Percentiles rank a stretch among this genome's conserved stretches.
Evolutionary conservation across 352 stramenopile species (phyloP).

Genomic region (Globisporangium nodosum): DNA sequence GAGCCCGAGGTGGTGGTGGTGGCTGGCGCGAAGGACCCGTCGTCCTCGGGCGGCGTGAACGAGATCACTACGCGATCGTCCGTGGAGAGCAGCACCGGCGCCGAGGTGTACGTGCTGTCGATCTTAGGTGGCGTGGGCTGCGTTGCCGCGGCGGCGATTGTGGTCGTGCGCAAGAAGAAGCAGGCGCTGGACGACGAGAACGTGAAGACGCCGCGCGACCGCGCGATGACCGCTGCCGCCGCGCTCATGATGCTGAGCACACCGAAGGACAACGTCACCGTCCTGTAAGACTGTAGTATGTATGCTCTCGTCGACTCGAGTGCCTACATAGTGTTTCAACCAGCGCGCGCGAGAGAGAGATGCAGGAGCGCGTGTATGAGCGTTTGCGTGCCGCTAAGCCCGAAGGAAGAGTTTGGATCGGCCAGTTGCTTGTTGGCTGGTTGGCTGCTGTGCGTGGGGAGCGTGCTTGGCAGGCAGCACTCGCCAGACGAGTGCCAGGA

Average conservation of each 20-base stretch:
- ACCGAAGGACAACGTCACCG: slow-evolving; percentile 42
- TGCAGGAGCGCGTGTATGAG: not conserved
- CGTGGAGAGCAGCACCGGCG: not conserved
- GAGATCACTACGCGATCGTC: slow-evolving; percentile 30
- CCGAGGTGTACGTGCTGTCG: slow-evolving; percentile 29
- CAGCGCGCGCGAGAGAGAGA: not conserved
- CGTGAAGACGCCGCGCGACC: slow-evolving; percentile 43
- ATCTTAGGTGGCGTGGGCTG: slow-evolving; percentile 30
- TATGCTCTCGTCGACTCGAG: not conserved
- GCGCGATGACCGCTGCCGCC: slow-evolving; percentile 22
- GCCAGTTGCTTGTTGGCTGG: not conserved
- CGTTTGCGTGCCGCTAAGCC: not conserved
- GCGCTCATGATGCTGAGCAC: slow-evolving; percentile 36
- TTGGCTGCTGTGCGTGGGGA: not conserved
- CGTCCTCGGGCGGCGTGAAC: not conserved
- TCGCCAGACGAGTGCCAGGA: no score
- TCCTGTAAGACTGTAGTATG: slow-evolving; percentile 12
- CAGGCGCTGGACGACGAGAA: slow-evolving; percentile 47
- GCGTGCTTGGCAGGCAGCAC: no score
- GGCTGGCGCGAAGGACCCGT: slow-evolving; percentile 13
- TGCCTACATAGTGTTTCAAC: no score
- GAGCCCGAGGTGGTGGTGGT: slow-evolving; percentile 12
- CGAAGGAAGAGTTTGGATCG: not conserved
- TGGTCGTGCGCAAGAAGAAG: slow-evolving; percentile 71
- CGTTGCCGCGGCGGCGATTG: slow-evolving; percentile 45